These are phyloP conservation scores for Chaetoceros tenuissimus DNA, from an alignment of 108 stramenopile species.

Conservation along the genomic window DNA sequence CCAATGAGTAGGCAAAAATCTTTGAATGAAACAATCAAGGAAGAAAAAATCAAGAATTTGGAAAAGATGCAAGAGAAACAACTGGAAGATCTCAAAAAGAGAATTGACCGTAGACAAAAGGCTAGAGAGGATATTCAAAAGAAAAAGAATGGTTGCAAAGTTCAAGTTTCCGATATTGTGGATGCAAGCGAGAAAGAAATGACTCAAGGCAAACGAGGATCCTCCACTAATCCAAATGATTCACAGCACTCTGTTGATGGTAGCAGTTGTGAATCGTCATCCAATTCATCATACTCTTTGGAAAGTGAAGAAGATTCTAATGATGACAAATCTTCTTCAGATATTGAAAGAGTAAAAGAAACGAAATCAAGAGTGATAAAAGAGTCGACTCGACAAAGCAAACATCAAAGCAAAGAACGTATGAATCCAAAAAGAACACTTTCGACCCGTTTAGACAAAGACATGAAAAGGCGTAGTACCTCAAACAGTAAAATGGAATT, in stretches of 20 bases:
- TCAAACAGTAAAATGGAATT: neutral
- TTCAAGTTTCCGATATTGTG: neutral
- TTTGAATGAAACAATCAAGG: neutral
- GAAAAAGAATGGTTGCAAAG: neutral
- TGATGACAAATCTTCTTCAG: neutral
- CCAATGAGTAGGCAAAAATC: too few relatives aligned
- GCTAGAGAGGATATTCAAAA: neutral
- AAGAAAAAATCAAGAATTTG: neutral
- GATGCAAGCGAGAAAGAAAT: neutral
- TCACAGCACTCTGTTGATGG: neutral
- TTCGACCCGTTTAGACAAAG: neutral
- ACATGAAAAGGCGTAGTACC: neutral
- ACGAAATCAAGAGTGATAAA: neutral
- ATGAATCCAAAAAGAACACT: neutral
- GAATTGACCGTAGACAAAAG: neutral
- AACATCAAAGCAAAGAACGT: neutral
- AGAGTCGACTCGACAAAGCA: too few relatives aligned
- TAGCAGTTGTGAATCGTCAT: neutral
- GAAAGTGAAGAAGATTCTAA: neutral
- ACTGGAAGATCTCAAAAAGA: neutral
- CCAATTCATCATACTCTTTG: neutral
- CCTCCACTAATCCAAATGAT: too few relatives aligned
- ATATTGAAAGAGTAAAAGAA: neutral
- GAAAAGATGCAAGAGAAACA: neutral
- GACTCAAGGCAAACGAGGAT: neutral